Evolutionary conservation across 139 green algal species (phyloP), one percentile per base, ranked within the genome.

Genomic region (Yamagishiella unicocca): DNA sequence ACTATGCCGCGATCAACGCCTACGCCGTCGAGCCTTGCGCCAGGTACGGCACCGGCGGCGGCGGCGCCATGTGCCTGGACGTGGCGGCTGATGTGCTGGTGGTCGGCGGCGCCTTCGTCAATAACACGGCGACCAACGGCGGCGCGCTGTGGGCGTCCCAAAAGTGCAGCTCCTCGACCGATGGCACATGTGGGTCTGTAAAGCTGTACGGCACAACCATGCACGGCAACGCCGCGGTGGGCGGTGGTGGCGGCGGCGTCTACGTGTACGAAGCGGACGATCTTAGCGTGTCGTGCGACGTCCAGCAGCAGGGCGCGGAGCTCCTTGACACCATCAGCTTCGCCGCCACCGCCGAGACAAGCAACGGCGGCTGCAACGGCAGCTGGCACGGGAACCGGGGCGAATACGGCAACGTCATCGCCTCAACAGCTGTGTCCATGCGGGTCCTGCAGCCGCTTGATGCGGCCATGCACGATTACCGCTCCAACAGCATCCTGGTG

Each of bases 121-220:
- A 76, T 62, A 85, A 85, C 29, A 43, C 43, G 4, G 80, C 80
- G 1, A 86, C 80, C 22, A 86, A 86, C 42, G 80, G 61, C 21
- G 80, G 80, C 5, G 80, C 80, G 2, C 12, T 86, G 0, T 77
- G 43, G 43, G 64, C 45, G 1, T 40, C 80, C 10, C 80, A 86
- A 22, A 68, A 62, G 31, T 86, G 80, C 64, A 50, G 38, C n/a
- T 61, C 79, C 0, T 21, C 31, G 33, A 37, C 33, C 0, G 80
- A 86, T 14, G 43, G 37, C 5, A 3, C n/a, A 0, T 86, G 80
- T 43, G 80, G 80, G 1, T 61, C 43, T 14, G 64, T 86, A 31
- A 19, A 6, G 43, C 31, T 86, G 42, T 66, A 46, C 33, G 66
- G 35, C 43, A 53, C 21, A 12, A 17, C 2, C 2, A 27, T 86